These are phyloP conservation scores for Debaryomycetaceae sp. DNA, from an alignment of 1,139 yeast species.

Conservation along the genomic window DNA sequence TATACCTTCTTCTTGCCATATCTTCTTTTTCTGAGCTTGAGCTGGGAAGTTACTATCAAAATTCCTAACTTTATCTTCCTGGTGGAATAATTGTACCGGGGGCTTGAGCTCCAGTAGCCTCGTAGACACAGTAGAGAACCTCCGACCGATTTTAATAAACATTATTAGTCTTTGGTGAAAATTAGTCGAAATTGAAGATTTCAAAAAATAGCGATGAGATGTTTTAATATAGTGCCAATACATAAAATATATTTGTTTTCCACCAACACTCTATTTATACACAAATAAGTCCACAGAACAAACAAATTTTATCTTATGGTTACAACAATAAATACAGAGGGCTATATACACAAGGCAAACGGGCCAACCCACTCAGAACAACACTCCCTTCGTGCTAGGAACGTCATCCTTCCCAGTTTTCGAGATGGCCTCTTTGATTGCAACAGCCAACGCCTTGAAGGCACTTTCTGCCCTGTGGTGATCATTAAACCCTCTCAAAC, in stretches of 20 bases:
- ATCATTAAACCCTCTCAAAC: conserved; percentile 88
- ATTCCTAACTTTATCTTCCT: conserved; percentile 11
- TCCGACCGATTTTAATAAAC: not conserved
- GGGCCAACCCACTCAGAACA: conserved; percentile 51
- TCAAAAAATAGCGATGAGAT: not conserved
- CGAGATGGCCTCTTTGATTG: conserved; percentile 81
- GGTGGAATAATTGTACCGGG: conserved; percentile 18
- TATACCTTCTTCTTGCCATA: conserved; percentile 38
- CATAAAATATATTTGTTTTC: no score
- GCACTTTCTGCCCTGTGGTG: conserved; percentile 97
- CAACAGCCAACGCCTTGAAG: conserved; percentile 91
- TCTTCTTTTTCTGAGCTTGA: conserved; percentile 17
- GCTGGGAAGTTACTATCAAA: conserved; percentile 12
- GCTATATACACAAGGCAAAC: no score
- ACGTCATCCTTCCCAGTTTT: conserved; percentile 85
- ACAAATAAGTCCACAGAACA: no score
- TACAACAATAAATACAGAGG: no score
- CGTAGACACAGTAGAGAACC: conserved; percentile 3
- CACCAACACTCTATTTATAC: no score
- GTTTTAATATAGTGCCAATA: no score
- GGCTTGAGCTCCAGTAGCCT: conserved; percentile 5
- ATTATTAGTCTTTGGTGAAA: not conserved
- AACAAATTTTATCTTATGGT: no score
- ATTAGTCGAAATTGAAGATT: not conserved
- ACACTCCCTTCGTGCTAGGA: conserved; percentile 95